These are phyloP conservation scores for Rosa persica DNA, from an alignment of 306 rosid genomes.

Conservation along the genomic window DNA sequence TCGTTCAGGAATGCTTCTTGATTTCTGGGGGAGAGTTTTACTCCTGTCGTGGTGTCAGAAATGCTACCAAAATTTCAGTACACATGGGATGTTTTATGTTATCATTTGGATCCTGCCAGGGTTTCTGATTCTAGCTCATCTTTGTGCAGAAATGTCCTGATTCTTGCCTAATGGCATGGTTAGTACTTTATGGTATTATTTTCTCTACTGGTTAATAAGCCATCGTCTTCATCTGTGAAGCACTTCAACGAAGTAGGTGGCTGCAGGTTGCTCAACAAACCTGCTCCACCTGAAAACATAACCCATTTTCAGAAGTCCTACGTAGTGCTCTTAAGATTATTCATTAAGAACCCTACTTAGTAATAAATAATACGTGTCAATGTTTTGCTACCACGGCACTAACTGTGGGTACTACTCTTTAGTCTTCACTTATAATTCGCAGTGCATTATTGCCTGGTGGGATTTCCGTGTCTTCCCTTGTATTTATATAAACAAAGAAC, in stretches of 20 bases:
- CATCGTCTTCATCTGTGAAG: not conserved
- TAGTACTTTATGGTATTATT: not conserved
- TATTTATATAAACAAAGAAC: no score
- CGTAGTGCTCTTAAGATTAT: no score
- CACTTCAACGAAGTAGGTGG: not conserved
- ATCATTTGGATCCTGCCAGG: not conserved
- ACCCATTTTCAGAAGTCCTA: not conserved
- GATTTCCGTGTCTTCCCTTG: no score
- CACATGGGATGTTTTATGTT: not conserved
- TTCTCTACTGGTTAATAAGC: not conserved
- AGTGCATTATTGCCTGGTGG: no score
- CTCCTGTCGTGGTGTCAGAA: not conserved
- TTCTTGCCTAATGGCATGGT: not conserved
- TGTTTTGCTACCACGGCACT: no score
- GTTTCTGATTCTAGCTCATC: not conserved
- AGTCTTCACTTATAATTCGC: no score
- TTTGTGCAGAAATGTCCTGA: not conserved
- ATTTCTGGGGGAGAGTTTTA: no score
- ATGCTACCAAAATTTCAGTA: not conserved
- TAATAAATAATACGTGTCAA: no score
- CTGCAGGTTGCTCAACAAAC: not conserved
- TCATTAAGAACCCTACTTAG: no score
- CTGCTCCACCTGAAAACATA: not conserved
- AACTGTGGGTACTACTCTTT: no score
- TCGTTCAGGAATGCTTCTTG: not conserved